Base-by-base conservation (phyloP, 2,329 filamentous ascomycete species). In the Aschersonia sp. region DNA sequence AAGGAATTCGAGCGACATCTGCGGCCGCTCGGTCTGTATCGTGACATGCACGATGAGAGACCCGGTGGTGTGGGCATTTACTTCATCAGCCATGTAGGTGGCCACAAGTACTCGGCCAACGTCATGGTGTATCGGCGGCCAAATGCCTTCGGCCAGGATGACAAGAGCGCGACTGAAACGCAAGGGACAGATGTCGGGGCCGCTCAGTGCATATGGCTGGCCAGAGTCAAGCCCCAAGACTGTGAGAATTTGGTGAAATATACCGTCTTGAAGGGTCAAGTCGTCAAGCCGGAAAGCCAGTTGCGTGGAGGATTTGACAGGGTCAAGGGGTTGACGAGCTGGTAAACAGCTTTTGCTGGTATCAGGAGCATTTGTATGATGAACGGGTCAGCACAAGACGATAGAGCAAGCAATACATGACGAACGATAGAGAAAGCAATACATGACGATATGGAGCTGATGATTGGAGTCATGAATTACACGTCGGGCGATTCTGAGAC, bases 61-160 rank as follows among this genome's bases (percentile, higher is more conserved):
- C 87, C 89, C 0, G 90, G 90, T 9, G 92, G 92, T 10, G 90
- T 95, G 5, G 90, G 87, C 0, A 86, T 98, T 53, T 95, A 95
- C 67, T 97, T 95, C 61, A 94, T 97, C 59, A 90, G 81, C 55
- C 92, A 98, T 60, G 88, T 95, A 3, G 92, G 92, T 31, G 92
- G 92, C 0, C 92, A 98, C 70, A 95, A 95, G 69, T 97, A 94
- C 67, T 81, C 83, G 44, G 92, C 92, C 31, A 98, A 98, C 58
- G 79, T 97, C 56, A 85, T 98, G 70, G 73, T 98, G 1, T 97
- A 98, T 63, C 77, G 92, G 8, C 74, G 75, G 47, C 71, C 69
- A 6, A 70, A 79, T 55, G 70, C 76, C 1, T 79, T 77, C 57
- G 75, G 74, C 0, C 55, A 75, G 41, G 75, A 78, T 48, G 66